Conservation (phyloP, 148 eudicot species). For the Silene conica region DNA sequence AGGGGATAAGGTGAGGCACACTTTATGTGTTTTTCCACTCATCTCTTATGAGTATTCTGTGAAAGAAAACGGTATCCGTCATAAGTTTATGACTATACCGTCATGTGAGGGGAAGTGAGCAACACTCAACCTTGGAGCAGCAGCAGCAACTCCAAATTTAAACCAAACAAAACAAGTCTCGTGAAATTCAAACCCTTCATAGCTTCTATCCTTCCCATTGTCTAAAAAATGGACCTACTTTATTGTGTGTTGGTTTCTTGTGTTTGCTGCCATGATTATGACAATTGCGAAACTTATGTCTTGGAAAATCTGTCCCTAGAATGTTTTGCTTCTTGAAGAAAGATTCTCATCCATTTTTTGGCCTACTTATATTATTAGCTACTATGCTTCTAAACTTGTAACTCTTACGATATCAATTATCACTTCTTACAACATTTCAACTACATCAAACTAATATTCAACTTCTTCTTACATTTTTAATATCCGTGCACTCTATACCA, state of each 20-base stretch:
- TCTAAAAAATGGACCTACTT: conserved; percentile 25
- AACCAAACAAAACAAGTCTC: conserved; percentile 37
- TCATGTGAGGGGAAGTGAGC: conserved; percentile 18
- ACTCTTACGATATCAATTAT: conserved; percentile 8
- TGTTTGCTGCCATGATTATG: conserved; percentile 28
- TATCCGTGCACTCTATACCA: no score
- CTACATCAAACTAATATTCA: neutral
- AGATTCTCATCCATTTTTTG: conserved; percentile 19
- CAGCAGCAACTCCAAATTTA: conserved; percentile 1
- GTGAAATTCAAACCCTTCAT: conserved; percentile 27
- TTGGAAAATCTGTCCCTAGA: conserved; percentile 24
- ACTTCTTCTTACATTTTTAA: conserved; percentile 3
- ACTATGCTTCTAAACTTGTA: conserved; percentile 2
- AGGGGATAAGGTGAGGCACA: no score
- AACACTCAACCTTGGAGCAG: conserved; percentile 32
- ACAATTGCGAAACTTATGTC: conserved; percentile 25
- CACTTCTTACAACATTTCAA: neutral
- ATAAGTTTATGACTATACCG: no score
- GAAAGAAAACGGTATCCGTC: no score
- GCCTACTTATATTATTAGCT: neutral
- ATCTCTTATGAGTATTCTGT: no score
- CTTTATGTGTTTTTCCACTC: no score
- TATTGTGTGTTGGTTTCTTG: conserved; percentile 29
- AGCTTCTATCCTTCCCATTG: no score
- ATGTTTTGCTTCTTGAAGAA: conserved; percentile 26